phyloP scores from a whole-genome alignment of 2,329 filamentous ascomycete species.

The Cryphonectria carpinicola region DNA sequence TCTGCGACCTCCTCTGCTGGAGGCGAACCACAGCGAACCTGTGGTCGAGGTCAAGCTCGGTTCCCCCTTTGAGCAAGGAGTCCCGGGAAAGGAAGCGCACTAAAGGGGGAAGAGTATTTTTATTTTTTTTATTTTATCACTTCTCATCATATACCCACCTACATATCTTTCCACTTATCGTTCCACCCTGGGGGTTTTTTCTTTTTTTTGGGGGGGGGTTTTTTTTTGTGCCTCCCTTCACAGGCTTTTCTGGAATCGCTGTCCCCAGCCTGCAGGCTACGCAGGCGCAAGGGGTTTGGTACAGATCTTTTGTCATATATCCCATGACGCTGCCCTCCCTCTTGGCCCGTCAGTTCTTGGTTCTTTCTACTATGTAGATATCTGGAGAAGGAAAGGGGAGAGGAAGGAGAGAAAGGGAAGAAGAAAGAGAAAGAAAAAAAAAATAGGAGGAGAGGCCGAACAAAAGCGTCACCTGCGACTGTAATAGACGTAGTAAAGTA shows the following conservation, averaged over 20 bases:
- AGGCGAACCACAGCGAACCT: slow-evolving; percentile 7
- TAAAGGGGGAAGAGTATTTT: not conserved
- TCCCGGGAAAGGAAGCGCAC: not conserved
- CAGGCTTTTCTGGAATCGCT: not conserved
- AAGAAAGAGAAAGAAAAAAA: too few relatives aligned
- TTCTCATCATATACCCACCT: too few relatives aligned
- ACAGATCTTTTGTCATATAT: not conserved
- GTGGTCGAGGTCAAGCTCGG: slow-evolving; percentile 27
- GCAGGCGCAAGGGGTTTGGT: not conserved
- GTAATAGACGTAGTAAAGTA: not conserved
- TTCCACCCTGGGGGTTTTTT: not conserved
- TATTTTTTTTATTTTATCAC: not conserved
- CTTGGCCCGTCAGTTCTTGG: not conserved
- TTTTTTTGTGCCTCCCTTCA: not conserved
- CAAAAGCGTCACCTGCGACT: not conserved
- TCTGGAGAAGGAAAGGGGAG: not conserved
- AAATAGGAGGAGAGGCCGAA: not conserved
- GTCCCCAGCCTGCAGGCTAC: not conserved
- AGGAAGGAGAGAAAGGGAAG: too few relatives aligned
- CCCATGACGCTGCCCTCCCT: not conserved
- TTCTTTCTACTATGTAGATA: not conserved
- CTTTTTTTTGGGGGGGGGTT: not conserved
- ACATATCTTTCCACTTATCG: not conserved
- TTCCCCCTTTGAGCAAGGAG: slow-evolving; percentile 24
- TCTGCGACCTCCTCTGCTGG: not conserved